These are phyloP conservation scores for Triticum urartu DNA, from an alignment of 176 grass and related monocot genomes.

Conservation along the genomic window DNA sequence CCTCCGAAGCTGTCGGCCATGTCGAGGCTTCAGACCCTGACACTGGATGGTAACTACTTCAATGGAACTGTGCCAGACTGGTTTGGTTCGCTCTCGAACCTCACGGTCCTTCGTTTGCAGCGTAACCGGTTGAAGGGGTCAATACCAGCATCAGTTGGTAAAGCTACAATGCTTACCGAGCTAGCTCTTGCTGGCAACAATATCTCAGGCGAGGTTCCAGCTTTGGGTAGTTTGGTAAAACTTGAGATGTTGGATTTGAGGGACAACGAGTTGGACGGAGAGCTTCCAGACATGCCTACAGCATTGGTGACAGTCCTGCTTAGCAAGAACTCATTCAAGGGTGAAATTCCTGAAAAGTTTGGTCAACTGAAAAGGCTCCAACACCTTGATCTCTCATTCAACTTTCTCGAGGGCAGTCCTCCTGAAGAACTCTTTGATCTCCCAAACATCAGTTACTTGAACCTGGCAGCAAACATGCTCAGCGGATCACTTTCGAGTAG, in stretches of 20 bases:
- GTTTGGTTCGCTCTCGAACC: slow-evolving; percentile 68
- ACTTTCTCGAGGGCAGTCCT: slow-evolving; percentile 67
- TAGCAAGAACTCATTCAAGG: slow-evolving; percentile 83
- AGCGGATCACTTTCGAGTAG: slow-evolving; percentile 58
- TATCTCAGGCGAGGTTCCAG: slow-evolving; percentile 74
- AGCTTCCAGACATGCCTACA: slow-evolving; percentile 67
- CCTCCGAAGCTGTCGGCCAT: slow-evolving; percentile 79
- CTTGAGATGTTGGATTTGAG: slow-evolving; percentile 96
- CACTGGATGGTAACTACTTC: slow-evolving; percentile 77
- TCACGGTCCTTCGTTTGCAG: slow-evolving; percentile 72
- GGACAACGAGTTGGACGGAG: slow-evolving; percentile 64
- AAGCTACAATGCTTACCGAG: slow-evolving; percentile 64
- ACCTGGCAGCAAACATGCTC: slow-evolving; percentile 90
- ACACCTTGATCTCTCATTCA: slow-evolving; percentile 89
- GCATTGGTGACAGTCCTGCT: slow-evolving; percentile 76
- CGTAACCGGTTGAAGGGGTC: slow-evolving; percentile 58
- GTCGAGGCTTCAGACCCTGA: slow-evolving; percentile 64
- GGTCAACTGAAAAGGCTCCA: slow-evolving; percentile 65
- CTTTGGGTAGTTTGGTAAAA: slow-evolving; percentile 48
- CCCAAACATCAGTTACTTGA: slow-evolving; percentile 86
- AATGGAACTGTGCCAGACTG: slow-evolving; percentile 88
- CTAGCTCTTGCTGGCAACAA: slow-evolving; percentile 70
- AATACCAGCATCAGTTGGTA: slow-evolving; percentile 61
- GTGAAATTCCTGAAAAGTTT: slow-evolving; percentile 70
- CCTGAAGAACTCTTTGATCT: slow-evolving; percentile 71